A percentile compares a stretch with the other conserved stretches of the same genome.
phyloP scores from a whole-genome alignment of 139 green algal species.

The Axilococcus clingmanii region DNA sequence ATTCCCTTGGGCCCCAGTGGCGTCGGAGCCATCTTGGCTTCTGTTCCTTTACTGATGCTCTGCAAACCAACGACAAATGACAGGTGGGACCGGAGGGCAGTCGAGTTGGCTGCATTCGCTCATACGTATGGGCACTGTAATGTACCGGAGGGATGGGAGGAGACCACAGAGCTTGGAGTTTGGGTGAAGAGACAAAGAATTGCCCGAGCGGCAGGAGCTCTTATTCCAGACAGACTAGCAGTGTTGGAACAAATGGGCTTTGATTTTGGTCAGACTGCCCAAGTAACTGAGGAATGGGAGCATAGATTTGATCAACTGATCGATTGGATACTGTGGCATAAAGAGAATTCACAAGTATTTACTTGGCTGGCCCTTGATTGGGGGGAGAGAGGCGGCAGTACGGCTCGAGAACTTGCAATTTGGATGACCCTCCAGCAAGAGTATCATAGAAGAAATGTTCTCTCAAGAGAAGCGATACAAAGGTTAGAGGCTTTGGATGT shows the following conservation, averaged over 20 bases:
- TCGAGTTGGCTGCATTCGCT: conserved; percentile 39
- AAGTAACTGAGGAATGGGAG: conserved; percentile 54
- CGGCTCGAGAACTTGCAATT: conserved; percentile 30
- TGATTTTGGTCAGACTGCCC: conserved; percentile 47
- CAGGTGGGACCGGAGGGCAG: conserved; percentile 41
- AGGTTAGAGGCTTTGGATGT: conserved; percentile 39
- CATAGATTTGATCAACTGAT: conserved; percentile 42
- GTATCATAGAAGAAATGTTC: conserved; percentile 25
- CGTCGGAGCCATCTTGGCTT: conserved; percentile 30
- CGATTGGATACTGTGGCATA: conserved; percentile 44
- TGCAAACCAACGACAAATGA: conserved; percentile 51
- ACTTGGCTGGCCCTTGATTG: conserved; percentile 37
- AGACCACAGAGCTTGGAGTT: conserved; percentile 28
- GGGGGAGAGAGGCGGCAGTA: conserved; percentile 29
- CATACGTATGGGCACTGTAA: conserved; percentile 40
- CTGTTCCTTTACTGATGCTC: conserved; percentile 40
- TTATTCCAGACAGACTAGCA: conserved; percentile 28
- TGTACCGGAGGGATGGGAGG: conserved; percentile 35
- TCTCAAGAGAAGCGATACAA: conserved; percentile 21
- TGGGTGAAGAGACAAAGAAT: conserved; percentile 42
- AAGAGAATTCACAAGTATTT: conserved; percentile 20
- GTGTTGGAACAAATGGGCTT: conserved; percentile 44
- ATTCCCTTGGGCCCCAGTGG: conserved; percentile 26
- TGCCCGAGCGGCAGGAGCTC: conserved; percentile 16
- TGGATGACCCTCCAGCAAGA: conserved; percentile 49